A percentile compares a stretch with the other conserved stretches of the same genome.
Conservation (phyloP, 768 basidiomycete genomes). For the Lactarius indigo region DNA sequence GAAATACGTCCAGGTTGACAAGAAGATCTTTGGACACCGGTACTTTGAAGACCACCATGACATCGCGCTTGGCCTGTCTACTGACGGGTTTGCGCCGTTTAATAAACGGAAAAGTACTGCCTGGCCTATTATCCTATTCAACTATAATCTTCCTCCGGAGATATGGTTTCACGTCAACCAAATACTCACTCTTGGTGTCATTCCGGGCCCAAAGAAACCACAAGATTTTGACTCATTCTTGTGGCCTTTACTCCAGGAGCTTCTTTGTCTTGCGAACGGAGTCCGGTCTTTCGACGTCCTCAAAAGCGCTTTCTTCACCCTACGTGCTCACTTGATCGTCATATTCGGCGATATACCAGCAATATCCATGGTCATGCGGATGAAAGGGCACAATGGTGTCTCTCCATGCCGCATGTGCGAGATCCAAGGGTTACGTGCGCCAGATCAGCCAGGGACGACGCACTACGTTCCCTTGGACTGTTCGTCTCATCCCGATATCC, state of each 20-base stretch:
- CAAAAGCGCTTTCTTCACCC: constrained; percentile 28
- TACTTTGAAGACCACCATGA: constrained; percentile 40
- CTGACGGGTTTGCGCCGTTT: constrained; percentile 43
- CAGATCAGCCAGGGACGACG: neutral
- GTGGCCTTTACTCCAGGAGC: constrained; percentile 30
- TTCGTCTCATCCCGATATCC: neutral
- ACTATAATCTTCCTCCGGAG: constrained; percentile 42
- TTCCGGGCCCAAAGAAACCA: constrained; percentile 31
- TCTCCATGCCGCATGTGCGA: constrained; percentile 38
- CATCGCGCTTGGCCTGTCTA: constrained; percentile 41
- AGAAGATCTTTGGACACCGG: constrained; percentile 13
- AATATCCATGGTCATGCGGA: constrained; percentile 31
- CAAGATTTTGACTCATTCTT: constrained; percentile 33
- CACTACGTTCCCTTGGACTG: constrained; percentile 9
- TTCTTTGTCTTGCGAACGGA: constrained; percentile 28
- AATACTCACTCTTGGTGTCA: constrained; percentile 28
- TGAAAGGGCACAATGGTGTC: constrained; percentile 43
- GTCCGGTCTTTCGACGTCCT: constrained; percentile 25
- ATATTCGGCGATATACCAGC: constrained; percentile 37
- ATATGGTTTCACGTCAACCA: constrained; percentile 27
- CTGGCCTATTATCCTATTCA: constrained; percentile 42
- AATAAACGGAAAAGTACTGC: constrained; percentile 33
- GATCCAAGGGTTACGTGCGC: constrained; percentile 31
- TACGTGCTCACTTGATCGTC: constrained; percentile 33
- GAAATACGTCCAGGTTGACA: neutral